These are phyloP conservation scores for Tylopilus intermedius DNA, from an alignment of 768 basidiomycete genomes.

Conservation along the genomic window DNA sequence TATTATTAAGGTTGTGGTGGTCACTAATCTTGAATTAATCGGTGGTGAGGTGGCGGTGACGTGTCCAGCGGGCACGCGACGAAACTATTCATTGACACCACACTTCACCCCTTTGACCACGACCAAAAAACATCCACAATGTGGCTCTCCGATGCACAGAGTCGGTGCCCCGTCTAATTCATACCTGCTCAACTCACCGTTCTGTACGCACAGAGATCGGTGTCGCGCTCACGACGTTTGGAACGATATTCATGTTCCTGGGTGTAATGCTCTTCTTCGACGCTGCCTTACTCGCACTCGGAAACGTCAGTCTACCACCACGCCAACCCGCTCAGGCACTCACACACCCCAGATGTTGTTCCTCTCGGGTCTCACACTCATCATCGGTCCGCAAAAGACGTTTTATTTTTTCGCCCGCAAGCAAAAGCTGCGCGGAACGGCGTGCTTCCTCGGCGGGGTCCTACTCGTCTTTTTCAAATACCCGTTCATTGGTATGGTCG, in stretches of 20 bases:
- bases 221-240: conserved; percentile 94
- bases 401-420: conserved; percentile 97
- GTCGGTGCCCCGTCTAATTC: conserved; percentile 13
- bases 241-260: conserved; percentile 91
- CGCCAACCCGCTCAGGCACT: not conserved
- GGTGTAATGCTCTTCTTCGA: conserved; percentile 97
- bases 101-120: conserved; percentile 4
- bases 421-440: conserved; percentile 88
- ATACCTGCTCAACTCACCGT: not conserved
- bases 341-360: conserved; percentile 72
- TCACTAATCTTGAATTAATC: not conserved
- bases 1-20: no score
- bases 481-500: conserved; percentile 88
- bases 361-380: conserved; percentile 87
- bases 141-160: conserved; percentile 56
- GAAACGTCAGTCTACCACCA: conserved; percentile 64
- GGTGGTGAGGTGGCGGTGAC: conserved; percentile 19
- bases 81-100: not conserved
- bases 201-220: conserved; percentile 70
- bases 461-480: conserved; percentile 92
- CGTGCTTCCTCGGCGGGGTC: conserved; percentile 86
- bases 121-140: conserved; percentile 23
- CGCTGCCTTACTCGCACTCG: conserved; percentile 91
- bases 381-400: conserved; percentile 95
- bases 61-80: conserved; percentile 15